Evolutionary conservation across 1,139 yeast genomes (phyloP).

Genomic region (Geotrichum citri-aurantii): DNA sequence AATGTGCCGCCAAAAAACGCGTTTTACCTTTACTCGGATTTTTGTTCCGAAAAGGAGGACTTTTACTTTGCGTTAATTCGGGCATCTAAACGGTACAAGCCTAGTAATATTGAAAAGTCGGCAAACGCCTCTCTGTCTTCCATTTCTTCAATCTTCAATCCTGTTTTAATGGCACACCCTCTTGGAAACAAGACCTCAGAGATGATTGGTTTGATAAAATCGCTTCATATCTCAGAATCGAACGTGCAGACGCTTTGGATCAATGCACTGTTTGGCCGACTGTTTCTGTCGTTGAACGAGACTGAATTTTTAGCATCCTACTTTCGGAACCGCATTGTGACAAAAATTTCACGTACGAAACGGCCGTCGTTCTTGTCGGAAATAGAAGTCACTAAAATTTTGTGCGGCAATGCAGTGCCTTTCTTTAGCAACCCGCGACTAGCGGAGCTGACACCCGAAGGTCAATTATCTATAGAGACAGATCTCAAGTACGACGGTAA

Average conservation of each 20-base stretch:
- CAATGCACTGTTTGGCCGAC: slow-evolving; percentile 76
- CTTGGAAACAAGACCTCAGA: slow-evolving; percentile 66
- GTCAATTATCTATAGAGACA: slow-evolving; percentile 58
- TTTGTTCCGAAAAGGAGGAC: slow-evolving; percentile 79
- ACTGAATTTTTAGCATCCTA: slow-evolving; percentile 59
- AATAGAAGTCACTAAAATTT: slow-evolving; percentile 64
- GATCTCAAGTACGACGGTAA: slow-evolving; percentile 68
- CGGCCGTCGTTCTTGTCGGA: slow-evolving; percentile 85
- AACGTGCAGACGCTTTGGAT: slow-evolving; percentile 85
- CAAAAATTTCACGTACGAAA: slow-evolving; percentile 70
- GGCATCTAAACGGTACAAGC: slow-evolving; percentile 49
- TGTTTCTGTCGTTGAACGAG: slow-evolving; percentile 68
- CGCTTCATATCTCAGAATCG: slow-evolving; percentile 74
- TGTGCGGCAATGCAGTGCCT: slow-evolving; percentile 78
- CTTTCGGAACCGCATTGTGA: slow-evolving; percentile 54
- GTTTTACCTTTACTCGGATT: slow-evolving; percentile 69
- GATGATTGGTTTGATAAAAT: slow-evolving; percentile 66
- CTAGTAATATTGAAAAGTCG: not conserved
- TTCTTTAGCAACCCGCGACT: slow-evolving; percentile 68
- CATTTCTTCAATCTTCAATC: slow-evolving; percentile 31
- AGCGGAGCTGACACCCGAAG: slow-evolving; percentile 71
- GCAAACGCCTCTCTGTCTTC: slow-evolving; percentile 8
- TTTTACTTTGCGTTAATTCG: slow-evolving; percentile 82
- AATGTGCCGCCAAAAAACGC: slow-evolving; percentile 47
- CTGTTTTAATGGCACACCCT: slow-evolving; percentile 61